A percentile compares a stretch with the other conserved stretches of the same genome.
These are phyloP conservation scores for Xylaria sp. DNA, from an alignment of 2,329 filamentous ascomycete genomes.

Conservation along the genomic window DNA sequence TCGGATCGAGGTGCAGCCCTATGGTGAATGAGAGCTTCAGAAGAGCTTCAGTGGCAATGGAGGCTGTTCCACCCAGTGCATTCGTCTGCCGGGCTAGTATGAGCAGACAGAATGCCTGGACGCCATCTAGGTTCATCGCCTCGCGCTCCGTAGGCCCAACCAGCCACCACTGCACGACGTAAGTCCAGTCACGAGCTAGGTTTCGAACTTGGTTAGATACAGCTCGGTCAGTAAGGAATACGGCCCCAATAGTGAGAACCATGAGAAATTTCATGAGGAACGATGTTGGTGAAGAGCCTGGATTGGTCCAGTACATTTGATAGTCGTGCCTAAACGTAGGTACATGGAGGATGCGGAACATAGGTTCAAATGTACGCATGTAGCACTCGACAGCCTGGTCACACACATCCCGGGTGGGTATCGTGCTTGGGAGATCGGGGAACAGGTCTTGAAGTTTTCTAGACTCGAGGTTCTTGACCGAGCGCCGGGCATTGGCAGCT, in stretches of 20 bases:
- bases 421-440: slow-evolving; percentile 14
- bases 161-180: slow-evolving; percentile 36
- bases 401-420: slow-evolving; percentile 22
- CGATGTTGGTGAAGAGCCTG: not conserved
- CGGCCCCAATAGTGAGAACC: slow-evolving; percentile 29
- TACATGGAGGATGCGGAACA: slow-evolving; percentile 31
- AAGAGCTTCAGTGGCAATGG: slow-evolving; percentile 34
- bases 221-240: slow-evolving; percentile 25
- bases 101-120: slow-evolving; percentile 33
- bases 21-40: slow-evolving; percentile 35
- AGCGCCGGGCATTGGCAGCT: slow-evolving; percentile 13
- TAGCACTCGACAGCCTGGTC: slow-evolving; percentile 27
- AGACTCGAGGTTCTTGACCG: slow-evolving; percentile 14
- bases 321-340: slow-evolving; percentile 29
- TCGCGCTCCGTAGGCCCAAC: slow-evolving; percentile 29
- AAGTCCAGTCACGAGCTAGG: slow-evolving; percentile 34
- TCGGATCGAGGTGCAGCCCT: slow-evolving; percentile 36
- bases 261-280: slow-evolving; percentile 32
- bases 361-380: slow-evolving; percentile 29
- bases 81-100: slow-evolving; percentile 30
- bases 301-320: slow-evolving; percentile 21
- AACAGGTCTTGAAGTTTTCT: slow-evolving; percentile 20
- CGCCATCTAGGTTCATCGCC: slow-evolving; percentile 29
- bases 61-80: slow-evolving; percentile 29
- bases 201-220: slow-evolving; percentile 22